Percentiles rank a stretch among this genome's conserved stretches.
phyloP scores from a whole-genome alignment of 176 grass and related monocot species.

The Bonia amplexicaulis region DNA sequence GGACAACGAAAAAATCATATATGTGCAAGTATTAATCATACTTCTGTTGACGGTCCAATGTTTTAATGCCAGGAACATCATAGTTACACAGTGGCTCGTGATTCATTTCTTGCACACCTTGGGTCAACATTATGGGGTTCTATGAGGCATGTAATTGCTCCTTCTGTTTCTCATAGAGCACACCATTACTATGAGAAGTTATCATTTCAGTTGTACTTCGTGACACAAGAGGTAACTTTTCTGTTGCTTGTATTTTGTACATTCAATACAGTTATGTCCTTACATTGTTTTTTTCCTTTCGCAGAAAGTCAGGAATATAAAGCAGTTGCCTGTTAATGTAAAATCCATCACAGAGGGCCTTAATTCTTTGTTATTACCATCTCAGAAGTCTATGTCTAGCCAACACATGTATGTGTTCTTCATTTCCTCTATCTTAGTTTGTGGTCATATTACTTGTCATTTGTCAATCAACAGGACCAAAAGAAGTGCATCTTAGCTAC shows the following conservation, averaged over 20 bases:
- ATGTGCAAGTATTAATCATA: not conserved
- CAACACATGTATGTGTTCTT: constrained; percentile 50
- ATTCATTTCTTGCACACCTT: constrained; percentile 93
- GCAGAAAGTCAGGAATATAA: constrained; percentile 71
- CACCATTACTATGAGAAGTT: constrained; percentile 90
- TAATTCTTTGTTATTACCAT: constrained; percentile 63
- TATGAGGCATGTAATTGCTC: constrained; percentile 92
- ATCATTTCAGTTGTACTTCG: constrained; percentile 93
- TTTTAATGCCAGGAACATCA: constrained; percentile 52
- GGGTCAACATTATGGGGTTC: constrained; percentile 85
- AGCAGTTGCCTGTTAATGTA: constrained; percentile 86
- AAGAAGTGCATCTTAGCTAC: not conserved
- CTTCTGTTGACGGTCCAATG: not conserved
- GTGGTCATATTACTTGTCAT: not conserved
- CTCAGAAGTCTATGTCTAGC: constrained; percentile 69
- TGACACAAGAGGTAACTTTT: constrained; percentile 74
- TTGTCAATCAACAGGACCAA: not conserved
- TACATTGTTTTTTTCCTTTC: constrained; percentile 15
- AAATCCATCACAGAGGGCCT: constrained; percentile 66
- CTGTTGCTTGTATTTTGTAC: not conserved
- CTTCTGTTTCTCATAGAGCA: constrained; percentile 77
- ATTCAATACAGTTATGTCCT: not conserved
- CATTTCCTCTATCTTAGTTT: constrained; percentile 15
- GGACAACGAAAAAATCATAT: not conserved
- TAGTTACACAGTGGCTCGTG: constrained; percentile 77